These are phyloP conservation scores for Zygnema circumcarinatum DNA, from an alignment of 139 green algal genomes.

Conservation along the genomic window DNA sequence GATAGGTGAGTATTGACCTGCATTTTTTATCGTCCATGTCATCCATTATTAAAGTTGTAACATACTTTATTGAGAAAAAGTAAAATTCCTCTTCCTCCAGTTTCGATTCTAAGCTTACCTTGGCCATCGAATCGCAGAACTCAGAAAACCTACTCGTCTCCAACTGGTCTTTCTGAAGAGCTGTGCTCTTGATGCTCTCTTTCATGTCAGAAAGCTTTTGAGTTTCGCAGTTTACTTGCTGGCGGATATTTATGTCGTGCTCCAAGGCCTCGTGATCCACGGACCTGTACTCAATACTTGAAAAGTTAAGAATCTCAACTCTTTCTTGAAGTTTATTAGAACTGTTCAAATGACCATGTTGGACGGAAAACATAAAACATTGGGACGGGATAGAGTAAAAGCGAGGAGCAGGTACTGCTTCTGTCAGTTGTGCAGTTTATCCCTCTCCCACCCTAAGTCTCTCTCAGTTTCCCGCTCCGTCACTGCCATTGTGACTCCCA, in stretches of 20 bases:
- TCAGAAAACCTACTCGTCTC: constrained; percentile 30
- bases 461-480: too few species aligned
- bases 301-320: too few species aligned
- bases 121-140: constrained; percentile 29
- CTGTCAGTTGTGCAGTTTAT: too few species aligned
- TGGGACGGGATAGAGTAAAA: too few species aligned
- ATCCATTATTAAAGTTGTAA: constrained; percentile 14
- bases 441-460: too few species aligned
- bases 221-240: background rate
- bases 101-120: too few species aligned
- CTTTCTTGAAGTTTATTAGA: too few species aligned
- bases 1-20: constrained; percentile 48
- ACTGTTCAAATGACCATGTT: too few species aligned
- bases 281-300: background rate
- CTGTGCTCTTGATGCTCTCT: background rate
- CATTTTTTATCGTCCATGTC: background rate
- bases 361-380: too few species aligned
- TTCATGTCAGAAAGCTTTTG: background rate
- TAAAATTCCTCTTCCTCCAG: too few species aligned
- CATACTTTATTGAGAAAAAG: background rate
- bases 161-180: constrained; percentile 22
- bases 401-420: too few species aligned
- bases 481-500: too few species aligned
- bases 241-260: background rate
- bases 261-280: background rate